phyloP scores from a whole-genome alignment of 1,139 yeast species.

The Hemisphaericaspora subhashii region DNA sequence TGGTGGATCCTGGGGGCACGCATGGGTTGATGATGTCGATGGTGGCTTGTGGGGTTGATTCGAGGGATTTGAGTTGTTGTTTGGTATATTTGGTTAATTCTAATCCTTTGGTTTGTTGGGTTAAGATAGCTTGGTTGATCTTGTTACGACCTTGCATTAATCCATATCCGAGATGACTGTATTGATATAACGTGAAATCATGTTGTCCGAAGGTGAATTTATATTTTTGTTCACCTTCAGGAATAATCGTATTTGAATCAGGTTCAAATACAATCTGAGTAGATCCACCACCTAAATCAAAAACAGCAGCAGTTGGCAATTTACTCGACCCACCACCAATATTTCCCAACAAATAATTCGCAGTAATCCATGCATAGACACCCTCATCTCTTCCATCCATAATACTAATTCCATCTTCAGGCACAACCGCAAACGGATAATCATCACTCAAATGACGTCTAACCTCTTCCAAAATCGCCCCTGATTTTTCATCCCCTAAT shows the following conservation, averaged over 20 bases:
- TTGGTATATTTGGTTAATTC: slow-evolving; percentile 29
- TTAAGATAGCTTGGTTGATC: slow-evolving; percentile 62
- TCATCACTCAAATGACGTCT: slow-evolving; percentile 69
- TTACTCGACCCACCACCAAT: slow-evolving; percentile 69
- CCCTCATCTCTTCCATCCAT: slow-evolving; percentile 98
- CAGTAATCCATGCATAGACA: slow-evolving; percentile 98
- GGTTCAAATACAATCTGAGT: slow-evolving; percentile 99
- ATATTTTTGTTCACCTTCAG: slow-evolving; percentile 88
- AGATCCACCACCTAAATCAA: slow-evolving; percentile 98
- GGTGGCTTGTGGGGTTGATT: slow-evolving; percentile 32
- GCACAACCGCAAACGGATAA: slow-evolving; percentile 89
- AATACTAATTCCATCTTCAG: slow-evolving; percentile 79
- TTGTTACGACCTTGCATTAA: slow-evolving; percentile 90
- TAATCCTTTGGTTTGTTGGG: slow-evolving; percentile 40
- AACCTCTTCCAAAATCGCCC: slow-evolving; percentile 72
- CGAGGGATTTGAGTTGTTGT: slow-evolving; percentile 33
- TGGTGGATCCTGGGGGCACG: slow-evolving; percentile 70
- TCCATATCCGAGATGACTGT: slow-evolving; percentile 94
- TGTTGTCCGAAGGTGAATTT: slow-evolving; percentile 77
- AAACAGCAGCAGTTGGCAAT: slow-evolving; percentile 89
- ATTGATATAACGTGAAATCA: slow-evolving; percentile 83
- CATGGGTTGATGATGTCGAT: slow-evolving; percentile 72
- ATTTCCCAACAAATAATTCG: slow-evolving; percentile 88
- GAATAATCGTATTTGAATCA: slow-evolving; percentile 52
- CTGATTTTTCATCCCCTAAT: slow-evolving; percentile 73